Evolutionary conservation across 805 yeast species (phyloP), one percentile per base, ranked within the genome.

Genomic region (Saccharomycopsis lassenensis): DNA sequence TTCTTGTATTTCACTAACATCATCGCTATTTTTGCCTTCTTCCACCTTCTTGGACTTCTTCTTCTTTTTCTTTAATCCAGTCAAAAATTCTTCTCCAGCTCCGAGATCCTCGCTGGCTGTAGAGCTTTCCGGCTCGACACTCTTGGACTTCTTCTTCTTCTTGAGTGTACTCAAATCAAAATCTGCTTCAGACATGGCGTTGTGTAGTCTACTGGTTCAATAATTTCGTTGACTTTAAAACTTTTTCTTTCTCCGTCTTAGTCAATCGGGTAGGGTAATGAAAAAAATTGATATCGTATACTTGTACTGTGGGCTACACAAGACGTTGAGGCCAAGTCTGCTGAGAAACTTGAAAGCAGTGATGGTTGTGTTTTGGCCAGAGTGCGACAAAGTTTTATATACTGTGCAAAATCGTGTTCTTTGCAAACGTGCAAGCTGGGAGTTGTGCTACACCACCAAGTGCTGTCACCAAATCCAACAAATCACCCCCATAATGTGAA

Each of bases 41-140:
- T 23, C 20, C 21, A 28, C 28, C 4, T 29, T 64, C 41, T 61
- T 58, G 45, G 74, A 62, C 60, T 82, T 71, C 80, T 82, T 83
- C 72, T 85, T 75, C 70, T 84, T 83, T 63, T 82, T 82, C 60
- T 81, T 83, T 54, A 85, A 63, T 7, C 91, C 89, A 22, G 85
- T 70, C 51, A 83, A 76, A 61, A 83, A 59, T 44, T 77, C 86
- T 46, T 77, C 84, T 37, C 70, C 76, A 39, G 61, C 66, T 40
- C 61, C 68, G 4, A 50, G 52, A 15, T 46, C 48, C 18, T n/a
- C 36, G 7, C 26, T 45, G 38, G 43, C 45, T 44, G 38, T 31
- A 14, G 47, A 44, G 12, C 58, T 64, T 24, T 55, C 57, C 47
- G 61, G 40, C 58, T 60, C 37, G 24, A 53, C 61, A 56, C 22